Conservation (phyloP, 2,329 filamentous ascomycete genomes). For the Chaetomium strumarium region DNA sequence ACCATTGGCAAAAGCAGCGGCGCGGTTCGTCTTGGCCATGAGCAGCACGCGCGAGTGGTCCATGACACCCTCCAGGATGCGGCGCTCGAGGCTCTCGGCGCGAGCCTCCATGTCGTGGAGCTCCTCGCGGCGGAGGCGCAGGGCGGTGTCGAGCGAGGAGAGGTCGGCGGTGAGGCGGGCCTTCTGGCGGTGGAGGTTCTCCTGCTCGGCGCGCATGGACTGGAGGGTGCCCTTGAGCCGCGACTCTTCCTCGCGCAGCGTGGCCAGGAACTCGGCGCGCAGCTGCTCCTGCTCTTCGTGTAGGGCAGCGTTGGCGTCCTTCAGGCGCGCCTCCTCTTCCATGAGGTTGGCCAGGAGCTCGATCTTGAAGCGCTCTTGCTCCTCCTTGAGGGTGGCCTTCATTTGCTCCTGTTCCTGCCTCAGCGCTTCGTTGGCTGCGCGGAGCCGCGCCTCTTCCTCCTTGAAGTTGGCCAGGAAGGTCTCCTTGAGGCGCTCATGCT, state of each 20-base stretch:
- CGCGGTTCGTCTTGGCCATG: constrained; percentile 55
- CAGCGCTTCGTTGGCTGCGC: constrained; percentile 12
- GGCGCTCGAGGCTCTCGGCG: constrained; percentile 81
- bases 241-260: constrained; percentile 47
- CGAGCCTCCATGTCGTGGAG: constrained; percentile 84
- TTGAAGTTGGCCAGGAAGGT: constrained; percentile 16
- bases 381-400: constrained; percentile 18
- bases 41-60: constrained; percentile 91
- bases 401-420: constrained; percentile 15
- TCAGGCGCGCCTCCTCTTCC: constrained; percentile 21
- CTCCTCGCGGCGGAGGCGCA: constrained; percentile 84
- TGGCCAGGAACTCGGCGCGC: constrained; percentile 34
- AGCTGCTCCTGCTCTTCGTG: constrained; percentile 21
- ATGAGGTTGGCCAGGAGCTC: constrained; percentile 20
- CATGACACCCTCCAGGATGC: constrained; percentile 92
- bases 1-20: constrained; percentile 18
- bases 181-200: constrained; percentile 72
- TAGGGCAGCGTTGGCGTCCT: constrained; percentile 20
- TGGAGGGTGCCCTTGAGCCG: constrained; percentile 51
- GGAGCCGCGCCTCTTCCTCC: constrained; percentile 30
- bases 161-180: constrained; percentile 77
- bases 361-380: constrained; percentile 22
- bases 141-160: constrained; percentile 82
- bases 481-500: constrained; percentile 15
- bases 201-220: constrained; percentile 60